Base-by-base conservation (phyloP, 2,329 filamentous ascomycete species). In the Pseudogymnoascus sp. region DNA sequence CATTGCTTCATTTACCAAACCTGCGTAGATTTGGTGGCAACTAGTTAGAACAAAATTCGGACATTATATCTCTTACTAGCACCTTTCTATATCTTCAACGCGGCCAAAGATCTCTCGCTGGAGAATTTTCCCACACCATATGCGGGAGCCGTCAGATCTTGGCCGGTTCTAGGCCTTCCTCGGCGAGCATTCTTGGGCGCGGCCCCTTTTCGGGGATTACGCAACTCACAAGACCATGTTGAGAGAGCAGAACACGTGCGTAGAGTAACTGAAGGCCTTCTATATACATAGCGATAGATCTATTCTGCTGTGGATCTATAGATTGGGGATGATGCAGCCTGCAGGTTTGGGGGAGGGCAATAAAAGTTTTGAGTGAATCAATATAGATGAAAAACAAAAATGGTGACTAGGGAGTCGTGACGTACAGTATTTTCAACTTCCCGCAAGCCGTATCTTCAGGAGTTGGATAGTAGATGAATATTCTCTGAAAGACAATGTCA, bases 351-450 rank as follows among this genome's bases (percentile, higher is more conserved):
- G 12, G 6, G 7, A 48, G 21, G 21, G 21, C 12, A 48, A n/a
- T n/a, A 3, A 48, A 29, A 10, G 42, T n/a, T 29, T 48, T 29
- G 42, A 9, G 37, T 40, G 37, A 40, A 40, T 40, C 42, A 48
- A 48, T n/a, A 13, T 48, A 48, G 42, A 48, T 48, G 42, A 29
- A 48, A 48, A 48, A 48, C 42, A 48, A 48, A 48, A 29, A 27
- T n/a, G 42, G 42, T 48, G 42, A n/a, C 42, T 48, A 48, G 42
- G 42, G 42, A 48, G 42, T 48, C 42, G 42, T 48, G 42, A 48
- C 42, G 42, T 48, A 48, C 42, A 48, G 42, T 48, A 48, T 48
- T 48, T 40, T 48, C 21, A 48, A 8, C 21, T 9, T 12, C 8
- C 42, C 42, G 18, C 10, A 25, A 45, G 40, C 40, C 40, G n/a